Conservation (phyloP, 805 yeast species). For the Candida alai region DNA sequence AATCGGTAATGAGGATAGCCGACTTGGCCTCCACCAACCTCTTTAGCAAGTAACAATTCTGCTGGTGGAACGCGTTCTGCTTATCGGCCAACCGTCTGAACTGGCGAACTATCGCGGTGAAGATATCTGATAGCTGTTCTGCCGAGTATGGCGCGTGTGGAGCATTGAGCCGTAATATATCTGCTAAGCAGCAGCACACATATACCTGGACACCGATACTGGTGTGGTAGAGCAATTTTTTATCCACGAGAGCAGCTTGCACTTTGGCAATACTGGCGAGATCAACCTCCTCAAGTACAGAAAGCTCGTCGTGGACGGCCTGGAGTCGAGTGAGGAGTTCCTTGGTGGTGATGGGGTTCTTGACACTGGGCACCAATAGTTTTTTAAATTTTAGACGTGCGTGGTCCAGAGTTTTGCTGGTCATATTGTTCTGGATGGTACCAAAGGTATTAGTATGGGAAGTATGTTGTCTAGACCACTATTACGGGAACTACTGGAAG, state of each 20-base stretch:
- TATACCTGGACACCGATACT: conserved; percentile 68
- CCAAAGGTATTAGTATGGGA: no score
- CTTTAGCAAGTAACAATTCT: conserved; percentile 62
- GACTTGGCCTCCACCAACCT: conserved; percentile 73
- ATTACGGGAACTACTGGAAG: no score
- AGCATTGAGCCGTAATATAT: conserved; percentile 72
- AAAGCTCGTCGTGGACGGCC: conserved; percentile 57
- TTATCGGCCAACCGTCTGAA: conserved; percentile 51
- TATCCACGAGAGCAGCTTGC: conserved; percentile 50
- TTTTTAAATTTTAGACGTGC: conserved; percentile 35
- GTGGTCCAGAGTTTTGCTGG: no score
- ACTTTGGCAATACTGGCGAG: conserved; percentile 37
- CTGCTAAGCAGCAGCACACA: conserved; percentile 71
- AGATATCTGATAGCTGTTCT: conserved; percentile 56
- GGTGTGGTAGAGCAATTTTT: conserved; percentile 55
- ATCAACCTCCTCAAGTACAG: conserved; percentile 51
- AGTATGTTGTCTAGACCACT: no score
- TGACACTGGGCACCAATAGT: conserved; percentile 53
- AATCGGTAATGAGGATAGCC: conserved; percentile 68
- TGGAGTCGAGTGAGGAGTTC: conserved; percentile 58
- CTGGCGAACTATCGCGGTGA: conserved; percentile 62
- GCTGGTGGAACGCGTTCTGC: conserved; percentile 58
- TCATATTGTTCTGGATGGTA: no score
- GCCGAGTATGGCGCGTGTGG: conserved; percentile 88
- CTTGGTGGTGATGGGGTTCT: conserved; percentile 55